Evolutionary conservation across 2,329 filamentous ascomycete species (phyloP), one percentile per base, ranked within the genome.

Genomic region (Epichloe sylvatica): DNA sequence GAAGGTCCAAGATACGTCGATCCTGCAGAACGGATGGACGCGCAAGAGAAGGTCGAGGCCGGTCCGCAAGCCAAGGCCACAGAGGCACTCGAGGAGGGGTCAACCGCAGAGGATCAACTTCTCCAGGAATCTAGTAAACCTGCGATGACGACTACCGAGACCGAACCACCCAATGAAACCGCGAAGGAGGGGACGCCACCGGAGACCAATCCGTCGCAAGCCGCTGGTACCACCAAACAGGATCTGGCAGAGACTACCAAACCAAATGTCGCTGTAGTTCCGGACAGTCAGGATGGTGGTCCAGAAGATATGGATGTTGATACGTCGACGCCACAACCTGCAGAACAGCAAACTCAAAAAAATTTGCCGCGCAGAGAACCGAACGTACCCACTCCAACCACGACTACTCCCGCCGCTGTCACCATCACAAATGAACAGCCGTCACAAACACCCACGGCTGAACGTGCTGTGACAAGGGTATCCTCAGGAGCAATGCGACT

Each of bases 401-500:
- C 56, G n/a, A 50, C 54, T 21, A 47, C 55, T 36, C 51, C 53
- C 3, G 46, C 54, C 36, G 35, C 33, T 45, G 42, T 34, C 44
- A 49, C 17, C 6, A 12, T 30, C 12, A 40, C 30, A 19, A 51
- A 46, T 37, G 35, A 50, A 34, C 43, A 49, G 9, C 45, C 43
- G 1, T 56, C 54, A 25, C 59, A 65, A 12, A 51, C 49, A 2
- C 49, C 60, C 2, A 56, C 58, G 9, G 51, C 56, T 4, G 66
- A 70, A 56, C 74, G 81, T 33, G 83, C 83, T 68, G 83, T 80
- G 11, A 86, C 82, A 1, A 69, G 83, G 56, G 80, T 85, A 21
- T 80, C 81, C 3, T 85, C 84, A 9, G 83, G 82, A 40, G 78
- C 81, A 3, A 79, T 86, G 56, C 74, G 78, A 53, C 79, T 83